Conservation (phyloP, 225 moss, liverwort and hornwort species). For the Pleurozium schreberi region DNA sequence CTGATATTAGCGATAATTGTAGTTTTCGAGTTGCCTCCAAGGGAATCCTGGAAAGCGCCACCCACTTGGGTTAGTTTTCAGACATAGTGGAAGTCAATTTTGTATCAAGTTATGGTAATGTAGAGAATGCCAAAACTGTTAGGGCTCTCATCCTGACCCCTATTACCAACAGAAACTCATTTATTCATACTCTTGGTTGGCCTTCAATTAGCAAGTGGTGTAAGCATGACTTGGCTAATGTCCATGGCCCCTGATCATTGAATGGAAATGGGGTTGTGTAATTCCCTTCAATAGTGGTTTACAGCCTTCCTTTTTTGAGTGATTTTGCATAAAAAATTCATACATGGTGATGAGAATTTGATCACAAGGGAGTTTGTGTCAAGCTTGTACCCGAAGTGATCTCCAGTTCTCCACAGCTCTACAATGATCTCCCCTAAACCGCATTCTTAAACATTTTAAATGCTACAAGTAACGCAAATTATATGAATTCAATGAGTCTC, state of each 20-base stretch:
- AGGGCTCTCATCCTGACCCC: background rate
- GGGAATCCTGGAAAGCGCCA: slow-evolving; percentile 55
- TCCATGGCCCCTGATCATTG: background rate
- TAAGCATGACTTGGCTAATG: background rate
- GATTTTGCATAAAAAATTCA: background rate
- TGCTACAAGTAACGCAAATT: background rate
- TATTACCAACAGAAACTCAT: background rate
- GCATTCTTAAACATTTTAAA: background rate
- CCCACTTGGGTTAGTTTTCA: background rate
- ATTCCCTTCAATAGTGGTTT: background rate
- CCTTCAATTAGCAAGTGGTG: background rate
- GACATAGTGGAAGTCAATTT: background rate
- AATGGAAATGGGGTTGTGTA: background rate
- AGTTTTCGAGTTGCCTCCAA: slow-evolving; percentile 94
- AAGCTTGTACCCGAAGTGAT: background rate
- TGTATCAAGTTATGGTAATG: background rate
- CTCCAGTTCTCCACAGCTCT: background rate
- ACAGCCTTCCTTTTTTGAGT: background rate
- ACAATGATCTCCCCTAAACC: background rate
- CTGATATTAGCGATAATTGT: slow-evolving; percentile 90
- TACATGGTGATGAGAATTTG: background rate
- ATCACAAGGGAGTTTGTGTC: background rate
- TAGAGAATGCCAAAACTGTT: background rate
- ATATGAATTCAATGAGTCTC: background rate
- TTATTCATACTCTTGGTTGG: background rate